Percentiles rank a stretch among this genome's conserved stretches.
Conservation (phyloP, 1,284 basidiomycete species). For the Ganoderma lingzhi region DNA sequence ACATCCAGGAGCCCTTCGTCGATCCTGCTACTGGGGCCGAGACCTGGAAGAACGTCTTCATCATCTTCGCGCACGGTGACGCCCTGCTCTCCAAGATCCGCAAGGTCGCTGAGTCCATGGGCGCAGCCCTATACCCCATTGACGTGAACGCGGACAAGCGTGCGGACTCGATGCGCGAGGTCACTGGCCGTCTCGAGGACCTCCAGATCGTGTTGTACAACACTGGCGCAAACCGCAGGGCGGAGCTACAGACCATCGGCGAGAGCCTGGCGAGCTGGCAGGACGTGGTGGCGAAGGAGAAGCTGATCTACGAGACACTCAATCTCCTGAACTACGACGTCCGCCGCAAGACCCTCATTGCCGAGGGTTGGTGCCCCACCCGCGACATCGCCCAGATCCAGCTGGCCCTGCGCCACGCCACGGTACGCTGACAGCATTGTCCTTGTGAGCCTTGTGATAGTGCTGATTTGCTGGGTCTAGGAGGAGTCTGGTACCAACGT, state of each 20-base stretch:
- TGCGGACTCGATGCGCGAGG: conserved; percentile 89
- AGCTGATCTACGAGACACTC: conserved; percentile 93
- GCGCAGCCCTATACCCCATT: conserved; percentile 96
- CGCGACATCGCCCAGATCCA: conserved; percentile 91
- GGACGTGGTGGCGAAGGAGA: conserved; percentile 95
- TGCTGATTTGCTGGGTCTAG: conserved; percentile 47
- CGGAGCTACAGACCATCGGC: conserved; percentile 88
- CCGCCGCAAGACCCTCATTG: conserved; percentile 93
- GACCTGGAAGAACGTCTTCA: conserved; percentile 98
- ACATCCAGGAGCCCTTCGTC: conserved; percentile 94
- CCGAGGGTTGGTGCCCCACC: conserved; percentile 98
- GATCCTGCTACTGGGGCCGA: conserved; percentile 85
- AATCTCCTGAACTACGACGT: conserved; percentile 97
- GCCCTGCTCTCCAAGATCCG: conserved; percentile 96
- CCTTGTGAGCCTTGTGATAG: neutral
- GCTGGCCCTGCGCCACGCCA: conserved; percentile 90
- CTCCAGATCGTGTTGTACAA: conserved; percentile 91
- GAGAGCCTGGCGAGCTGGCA: conserved; percentile 92
- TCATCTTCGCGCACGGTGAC: conserved; percentile 98
- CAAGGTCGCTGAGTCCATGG: conserved; percentile 98
- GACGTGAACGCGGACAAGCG: conserved; percentile 95
- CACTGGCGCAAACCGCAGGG: conserved; percentile 86
- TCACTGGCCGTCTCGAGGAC: conserved; percentile 92
- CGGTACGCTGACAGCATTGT: conserved; percentile 56
- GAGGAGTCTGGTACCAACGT: conserved; percentile 95